Conservation (phyloP, 2,329 filamentous ascomycete genomes). For the Sclerotinia subarctica region DNA sequence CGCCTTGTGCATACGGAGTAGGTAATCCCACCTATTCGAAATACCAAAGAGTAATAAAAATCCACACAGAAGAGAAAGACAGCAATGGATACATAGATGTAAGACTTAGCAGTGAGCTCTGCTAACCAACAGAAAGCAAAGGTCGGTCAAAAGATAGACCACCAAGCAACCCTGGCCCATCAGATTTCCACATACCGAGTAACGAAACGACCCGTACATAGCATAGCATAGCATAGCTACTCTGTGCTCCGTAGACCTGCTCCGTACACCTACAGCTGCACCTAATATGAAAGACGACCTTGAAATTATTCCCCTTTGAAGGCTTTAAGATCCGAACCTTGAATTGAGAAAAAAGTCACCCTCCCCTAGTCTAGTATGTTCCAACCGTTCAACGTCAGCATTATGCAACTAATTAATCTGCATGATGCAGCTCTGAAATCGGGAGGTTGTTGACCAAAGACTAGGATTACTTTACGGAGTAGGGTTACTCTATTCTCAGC, state of each 20-base stretch:
- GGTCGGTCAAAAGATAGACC: slow-evolving; percentile 1
- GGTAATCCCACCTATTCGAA: neutral
- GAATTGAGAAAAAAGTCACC: neutral
- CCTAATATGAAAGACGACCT: neutral
- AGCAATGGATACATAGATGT: neutral
- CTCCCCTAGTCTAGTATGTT: neutral
- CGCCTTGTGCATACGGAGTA: neutral
- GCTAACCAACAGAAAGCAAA: slow-evolving; percentile 2
- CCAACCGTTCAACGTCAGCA: slow-evolving; percentile 7
- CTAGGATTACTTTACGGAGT: neutral
- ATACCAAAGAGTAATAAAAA: neutral
- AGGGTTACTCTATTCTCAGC: neutral
- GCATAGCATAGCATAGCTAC: no score
- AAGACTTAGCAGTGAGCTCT: neutral
- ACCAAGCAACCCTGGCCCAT: neutral
- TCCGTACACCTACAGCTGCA: neutral
- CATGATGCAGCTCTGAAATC: neutral
- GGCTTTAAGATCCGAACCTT: neutral
- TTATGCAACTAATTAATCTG: slow-evolving; percentile 7
- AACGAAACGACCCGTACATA: neutral
- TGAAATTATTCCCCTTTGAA: neutral
- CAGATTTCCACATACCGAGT: neutral
- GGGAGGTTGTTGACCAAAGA: neutral
- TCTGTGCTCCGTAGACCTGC: neutral
- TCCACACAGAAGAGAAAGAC: neutral